phyloP scores from a whole-genome alignment of 208 protist genomes.

The Strigomonas culicis region DNA sequence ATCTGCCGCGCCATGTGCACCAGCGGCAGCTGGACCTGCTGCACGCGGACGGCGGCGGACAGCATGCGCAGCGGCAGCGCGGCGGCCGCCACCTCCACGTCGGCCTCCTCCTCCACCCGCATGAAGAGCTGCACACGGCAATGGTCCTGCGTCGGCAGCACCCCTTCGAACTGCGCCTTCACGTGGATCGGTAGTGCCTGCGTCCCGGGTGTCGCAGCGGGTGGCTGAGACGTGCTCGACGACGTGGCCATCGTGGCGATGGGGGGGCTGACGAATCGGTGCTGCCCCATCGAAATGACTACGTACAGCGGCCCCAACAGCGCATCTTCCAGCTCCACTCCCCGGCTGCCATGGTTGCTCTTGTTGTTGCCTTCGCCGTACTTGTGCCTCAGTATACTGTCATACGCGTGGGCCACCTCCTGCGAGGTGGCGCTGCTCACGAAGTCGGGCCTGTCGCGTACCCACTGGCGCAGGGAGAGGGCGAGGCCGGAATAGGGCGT shows the following conservation, averaged over 20 bases:
- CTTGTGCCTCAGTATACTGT: background rate
- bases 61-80: background rate
- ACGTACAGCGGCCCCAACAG: too few relatives aligned
- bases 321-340: background rate
- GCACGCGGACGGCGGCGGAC: background rate
- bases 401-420: background rate
- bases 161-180: too few relatives aligned
- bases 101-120: background rate
- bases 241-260: background rate
- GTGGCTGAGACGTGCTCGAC: too few relatives aligned
- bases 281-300: background rate
- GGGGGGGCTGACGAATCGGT: background rate
- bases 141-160: background rate
- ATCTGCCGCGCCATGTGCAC: constrained; percentile 15
- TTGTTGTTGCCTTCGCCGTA: background rate
- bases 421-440: background rate
- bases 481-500: background rate
- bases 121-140: background rate
- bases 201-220: background rate
- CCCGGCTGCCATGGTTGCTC: background rate
- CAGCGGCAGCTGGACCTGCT: constrained; percentile 23
- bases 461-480: too few relatives aligned
- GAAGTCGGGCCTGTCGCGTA: too few relatives aligned
- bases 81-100: background rate
- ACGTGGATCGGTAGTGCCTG: background rate